Evolutionary conservation across 176 grass and related monocot genomes (phyloP).

Genomic region (Oryza brachyantha): DNA sequence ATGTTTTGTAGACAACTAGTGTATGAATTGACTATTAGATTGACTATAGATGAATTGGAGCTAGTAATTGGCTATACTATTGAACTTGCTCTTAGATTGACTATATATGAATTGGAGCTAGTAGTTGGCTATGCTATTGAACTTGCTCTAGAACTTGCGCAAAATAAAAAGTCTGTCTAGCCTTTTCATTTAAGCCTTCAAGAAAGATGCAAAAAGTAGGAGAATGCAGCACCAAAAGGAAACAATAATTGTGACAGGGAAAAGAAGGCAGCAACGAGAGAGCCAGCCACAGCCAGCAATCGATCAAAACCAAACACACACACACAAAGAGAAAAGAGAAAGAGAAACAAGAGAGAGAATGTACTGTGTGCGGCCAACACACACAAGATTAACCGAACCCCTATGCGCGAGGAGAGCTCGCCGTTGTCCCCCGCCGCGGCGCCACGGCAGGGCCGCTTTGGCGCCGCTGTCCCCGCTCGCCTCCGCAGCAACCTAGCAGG

Average conservation of each 20-base stretch:
- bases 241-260: constrained; percentile 14
- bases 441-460: constrained; percentile 56
- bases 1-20: too few species aligned
- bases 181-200: not conserved
- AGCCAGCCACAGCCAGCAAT: constrained; percentile 30
- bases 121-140: too few species aligned
- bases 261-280: constrained; percentile 26
- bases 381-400: too few species aligned
- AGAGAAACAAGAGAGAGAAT: too few species aligned
- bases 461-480: constrained; percentile 59
- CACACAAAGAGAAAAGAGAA: not conserved
- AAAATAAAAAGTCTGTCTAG: not conserved
- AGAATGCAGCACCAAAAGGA: constrained; percentile 5
- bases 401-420: constrained; percentile 23
- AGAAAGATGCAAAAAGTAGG: not conserved
- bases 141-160: too few species aligned
- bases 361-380: not conserved
- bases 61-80: too few species aligned
- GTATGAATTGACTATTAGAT: too few species aligned
- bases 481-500: not conserved
- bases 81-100: too few species aligned
- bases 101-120: too few species aligned
- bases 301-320: not conserved
- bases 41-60: too few species aligned
- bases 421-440: constrained; percentile 48